A percentile compares a stretch with the other conserved stretches of the same genome.
phyloP scores from a whole-genome alignment of 352 stramenopile genomes.

The Globisporangium yorkense region DNA sequence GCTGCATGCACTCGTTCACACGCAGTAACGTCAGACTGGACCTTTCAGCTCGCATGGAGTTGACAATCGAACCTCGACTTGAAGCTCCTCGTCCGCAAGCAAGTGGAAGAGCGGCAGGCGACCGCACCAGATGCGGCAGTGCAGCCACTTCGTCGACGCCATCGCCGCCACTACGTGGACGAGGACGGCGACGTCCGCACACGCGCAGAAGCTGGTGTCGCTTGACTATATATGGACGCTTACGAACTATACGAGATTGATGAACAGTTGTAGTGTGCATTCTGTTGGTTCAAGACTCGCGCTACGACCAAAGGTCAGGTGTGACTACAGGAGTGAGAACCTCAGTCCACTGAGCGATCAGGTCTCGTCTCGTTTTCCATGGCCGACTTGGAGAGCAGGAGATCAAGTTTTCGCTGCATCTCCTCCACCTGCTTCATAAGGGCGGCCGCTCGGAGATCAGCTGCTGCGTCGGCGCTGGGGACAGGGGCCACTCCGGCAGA shows the following conservation, averaged over 20 bases:
- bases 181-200: no score
- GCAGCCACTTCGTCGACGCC: conserved; percentile 25
- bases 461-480: conserved; percentile 12
- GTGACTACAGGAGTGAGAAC: no score
- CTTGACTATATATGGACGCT: neutral
- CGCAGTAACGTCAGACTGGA: no score
- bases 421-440: conserved; percentile 8
- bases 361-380: neutral
- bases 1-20: conserved; percentile 8
- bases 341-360: no score
- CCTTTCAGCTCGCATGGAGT: no score
- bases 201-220: no score
- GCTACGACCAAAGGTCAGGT: no score
- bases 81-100: conserved; percentile 19
- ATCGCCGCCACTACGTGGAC: conserved; percentile 7
- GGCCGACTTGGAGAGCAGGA: conserved; percentile 12
- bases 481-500: neutral
- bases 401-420: conserved; percentile 21
- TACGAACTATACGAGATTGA: no score
- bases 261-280: no score
- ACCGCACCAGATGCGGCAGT: conserved; percentile 37
- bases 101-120: conserved; percentile 38
- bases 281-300: no score
- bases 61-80: conserved; percentile 16
- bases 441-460: conserved; percentile 4